Evolutionary conservation across 352 stramenopile genomes (phyloP), one percentile per base, ranked within the genome.

Genomic region (Pythium aristosporum): DNA sequence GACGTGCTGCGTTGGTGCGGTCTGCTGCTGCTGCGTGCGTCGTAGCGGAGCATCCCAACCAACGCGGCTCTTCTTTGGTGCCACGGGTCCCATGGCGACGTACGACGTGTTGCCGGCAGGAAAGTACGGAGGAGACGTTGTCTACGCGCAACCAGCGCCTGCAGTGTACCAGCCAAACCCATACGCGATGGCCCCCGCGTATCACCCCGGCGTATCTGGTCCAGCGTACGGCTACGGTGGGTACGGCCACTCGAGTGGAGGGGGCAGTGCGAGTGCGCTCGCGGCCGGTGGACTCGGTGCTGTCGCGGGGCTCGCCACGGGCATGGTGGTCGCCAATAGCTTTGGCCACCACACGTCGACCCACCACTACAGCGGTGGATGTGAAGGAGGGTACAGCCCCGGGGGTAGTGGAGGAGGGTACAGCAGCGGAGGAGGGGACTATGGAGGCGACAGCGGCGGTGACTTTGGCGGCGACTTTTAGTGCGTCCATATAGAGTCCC

Each of bases 381-480:
- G 32, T 20, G 32, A 28, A 20, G 57, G 44, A 20, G 57, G 57
- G 15, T 54, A 48, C 34, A 46, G 28, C 21, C n/a, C 30, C 12
- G 57, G 57, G 16, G 32, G 50, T 5, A 37, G 32, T n/a, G n/a
- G 39, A 20, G 57, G 44, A 20, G 57, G 57, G 16, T 54, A 49
- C 36, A 47, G 30, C 16, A 36, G 57, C 6, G 57, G 57, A 28
- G 11, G 34, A 39, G 44, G 47, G 2, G 41, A 36, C 23, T 9
- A 42, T 25, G 34, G 25, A 46, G 46, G 47, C 0, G 47, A 23
- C 18, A 41, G 47, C 21, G 20, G 18, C 8, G 37, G 48, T n/a
- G 57, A 64, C 37, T 64, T 64, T 57, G 46, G 47, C n/a, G 57
- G 46, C 7, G 57, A 64, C 37, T 57, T 64, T 43, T 64, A 48